Base-by-base conservation (phyloP, 2,329 filamentous ascomycete species). In the Penicillium expansum region DNA sequence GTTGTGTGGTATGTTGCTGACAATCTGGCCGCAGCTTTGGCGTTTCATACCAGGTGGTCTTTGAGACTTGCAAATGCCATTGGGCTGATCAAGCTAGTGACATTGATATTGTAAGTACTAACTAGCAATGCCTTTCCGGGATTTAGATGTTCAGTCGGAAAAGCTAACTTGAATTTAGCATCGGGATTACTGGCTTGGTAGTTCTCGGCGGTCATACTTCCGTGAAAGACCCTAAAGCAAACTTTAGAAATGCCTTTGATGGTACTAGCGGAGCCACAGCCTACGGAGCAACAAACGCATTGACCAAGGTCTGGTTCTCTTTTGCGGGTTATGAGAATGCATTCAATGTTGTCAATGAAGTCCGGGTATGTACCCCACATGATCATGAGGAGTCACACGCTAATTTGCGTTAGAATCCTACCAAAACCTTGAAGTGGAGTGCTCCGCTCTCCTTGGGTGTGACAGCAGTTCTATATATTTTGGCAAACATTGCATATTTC, bases 401-500 rank as follows among this genome's bases (percentile, higher is more conserved):
- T 37, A 33, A 35, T 5, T 16, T 0, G 7, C 6, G 11, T 32
- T 30, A 83, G 76, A 82, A 85, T 58, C 85, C 85, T 0, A 76
- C 86, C 30, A 80, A 77, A 32, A 81, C 79, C 0, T 76, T 87
- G 20, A 80, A 80, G 48, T 78, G 69, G 64, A 77, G 78, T 58
- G 83, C 78, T 7, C 75, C 78, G 2, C 65, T 79, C 2, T 83
- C 83, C 0, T 71, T 87, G 1, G 44, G 79, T 0, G 67, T 82
- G 0, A 82, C 86, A 1, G 77, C 82, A 0, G 68, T 80, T 0
- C 70, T 87, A 0, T 87, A 86, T 67, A 76, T 85, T 16, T 69
- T 87, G 1, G 82, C 79, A 58, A 86, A 86, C 54, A 73, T 87
- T 27, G 84, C 84, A 0, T 87, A 85, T 68, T 85, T 86, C 59